A percentile compares a stretch with the other conserved stretches of the same genome.
These are phyloP conservation scores for Neonectria magnoliae DNA, from an alignment of 2,329 filamentous ascomycete species.

Conservation along the genomic window DNA sequence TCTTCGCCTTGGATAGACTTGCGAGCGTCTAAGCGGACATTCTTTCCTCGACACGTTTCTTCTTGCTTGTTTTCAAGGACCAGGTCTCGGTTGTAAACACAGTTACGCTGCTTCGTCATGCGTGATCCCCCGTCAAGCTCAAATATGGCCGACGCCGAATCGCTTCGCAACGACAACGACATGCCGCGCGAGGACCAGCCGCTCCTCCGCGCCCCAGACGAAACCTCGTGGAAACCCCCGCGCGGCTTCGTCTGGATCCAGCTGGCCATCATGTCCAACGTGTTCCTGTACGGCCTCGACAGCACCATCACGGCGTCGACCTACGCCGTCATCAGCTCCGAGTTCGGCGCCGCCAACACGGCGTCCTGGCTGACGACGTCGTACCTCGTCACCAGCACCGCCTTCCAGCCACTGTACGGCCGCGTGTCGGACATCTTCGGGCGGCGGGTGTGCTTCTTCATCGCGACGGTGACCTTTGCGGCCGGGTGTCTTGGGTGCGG, in stretches of 20 bases:
- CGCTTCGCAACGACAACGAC: not conserved
- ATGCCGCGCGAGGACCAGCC: conserved; percentile 34
- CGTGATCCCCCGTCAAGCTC: not conserved
- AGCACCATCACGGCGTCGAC: conserved; percentile 78
- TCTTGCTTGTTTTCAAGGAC: not conserved
- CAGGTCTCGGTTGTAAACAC: not conserved
- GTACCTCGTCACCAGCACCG: conserved; percentile 76
- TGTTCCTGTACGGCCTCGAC: conserved; percentile 75
- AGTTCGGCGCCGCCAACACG: conserved; percentile 76
- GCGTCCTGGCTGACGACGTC: conserved; percentile 81
- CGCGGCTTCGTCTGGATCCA: conserved; percentile 67
- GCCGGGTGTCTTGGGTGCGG: conserved; percentile 73
- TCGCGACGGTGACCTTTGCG: conserved; percentile 70
- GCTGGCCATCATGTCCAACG: conserved; percentile 70
- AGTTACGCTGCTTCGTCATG: conserved; percentile 4
- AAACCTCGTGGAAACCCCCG: conserved; percentile 57
- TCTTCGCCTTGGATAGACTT: not conserved
- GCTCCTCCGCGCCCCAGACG: conserved; percentile 33
- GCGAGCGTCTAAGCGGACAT: not conserved
- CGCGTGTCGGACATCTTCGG: conserved; percentile 77
- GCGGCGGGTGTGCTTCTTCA: conserved; percentile 69
- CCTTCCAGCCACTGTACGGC: conserved; percentile 77
- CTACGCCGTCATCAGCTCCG: conserved; percentile 79
- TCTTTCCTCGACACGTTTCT: not conserved
- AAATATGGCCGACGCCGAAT: conserved; percentile 6